Base-by-base conservation (phyloP, 1,284 basidiomycete species). In the Thelephora terrestris region DNA sequence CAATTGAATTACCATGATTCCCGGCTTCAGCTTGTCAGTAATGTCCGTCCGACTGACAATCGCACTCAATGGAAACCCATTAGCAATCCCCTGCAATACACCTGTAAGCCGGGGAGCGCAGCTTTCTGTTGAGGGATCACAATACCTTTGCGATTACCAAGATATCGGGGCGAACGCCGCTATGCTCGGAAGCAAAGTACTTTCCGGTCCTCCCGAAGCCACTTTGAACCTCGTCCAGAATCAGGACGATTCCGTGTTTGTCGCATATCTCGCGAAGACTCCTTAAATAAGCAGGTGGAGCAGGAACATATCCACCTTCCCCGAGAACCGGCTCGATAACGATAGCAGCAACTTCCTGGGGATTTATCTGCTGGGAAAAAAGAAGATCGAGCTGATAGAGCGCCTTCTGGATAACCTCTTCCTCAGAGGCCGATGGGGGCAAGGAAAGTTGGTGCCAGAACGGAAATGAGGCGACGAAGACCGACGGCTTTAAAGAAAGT, bases 221-320 rank as follows among this genome's bases (percentile, higher is more conserved):
- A 58, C 79, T 79, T 70, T 96, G 94, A 17, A 94, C 89, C 65
- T 94, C 91, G 57, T 94, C 91, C 49, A 87, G 66, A 58, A 93
- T 86, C 49, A 91, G 69, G 49, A 91, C 62, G 49, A 97, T 91
- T 16, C 76, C 80, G 63, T 97, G 75, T 64, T 87, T 76, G 64
- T 96, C 91, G 66, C 94, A 97, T 36, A 94, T 76, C 52, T 78
- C 72, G 49, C 93, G 75, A 47, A 98, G 65, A 40, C 87, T 91
- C 45, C 78, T 70, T 53, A 99, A 67, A 71, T 87, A 98, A 23
- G 79, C 76, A 1, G 79, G 60, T 0, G 93, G 91, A 0, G 93
- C 90, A 21, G 91, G 85, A 16, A 97, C 87, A 67, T 98, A 98
- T 3, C 94, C 94, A 43, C 89, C 92, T 67, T 97, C 92, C 34